phyloP scores from a whole-genome alignment of 1,139 yeast genomes.

The Geotrichum klebahnii region DNA sequence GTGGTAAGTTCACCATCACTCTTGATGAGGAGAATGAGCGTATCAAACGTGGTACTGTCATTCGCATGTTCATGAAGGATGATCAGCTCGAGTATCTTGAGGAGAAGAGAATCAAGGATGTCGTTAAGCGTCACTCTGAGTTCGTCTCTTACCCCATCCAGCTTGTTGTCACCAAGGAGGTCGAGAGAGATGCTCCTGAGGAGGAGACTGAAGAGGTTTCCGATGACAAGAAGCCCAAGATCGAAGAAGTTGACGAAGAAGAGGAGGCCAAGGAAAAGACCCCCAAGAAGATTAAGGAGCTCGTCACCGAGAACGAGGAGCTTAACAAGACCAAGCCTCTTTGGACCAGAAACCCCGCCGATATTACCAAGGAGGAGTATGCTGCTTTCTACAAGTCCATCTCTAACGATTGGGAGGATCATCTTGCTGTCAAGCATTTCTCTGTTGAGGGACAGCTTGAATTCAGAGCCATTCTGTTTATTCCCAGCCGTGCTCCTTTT shows the following conservation, averaged over 20 bases:
- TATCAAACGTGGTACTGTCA: slow-evolving; percentile 90
- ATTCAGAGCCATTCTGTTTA: slow-evolving; percentile 94
- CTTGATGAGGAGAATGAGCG: slow-evolving; percentile 79
- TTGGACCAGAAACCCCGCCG: slow-evolving; percentile 99
- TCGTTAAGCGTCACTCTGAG: slow-evolving; percentile 98
- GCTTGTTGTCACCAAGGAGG: slow-evolving; percentile 97
- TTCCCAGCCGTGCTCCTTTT: slow-evolving; percentile 99
- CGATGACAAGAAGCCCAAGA: slow-evolving; percentile 63
- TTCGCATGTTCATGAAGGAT: slow-evolving; percentile 96
- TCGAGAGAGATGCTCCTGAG: slow-evolving; percentile 82
- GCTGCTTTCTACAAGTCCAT: slow-evolving; percentile 99
- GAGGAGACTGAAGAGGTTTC: slow-evolving; percentile 56
- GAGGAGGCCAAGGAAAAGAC: slow-evolving; percentile 59
- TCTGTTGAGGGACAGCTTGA: slow-evolving; percentile 99
- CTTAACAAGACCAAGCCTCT: slow-evolving; percentile 98
- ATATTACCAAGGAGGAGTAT: slow-evolving; percentile 96
- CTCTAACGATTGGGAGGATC: slow-evolving; percentile 99
- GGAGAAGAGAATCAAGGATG: slow-evolving; percentile 99
- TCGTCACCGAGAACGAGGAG: slow-evolving; percentile 88
- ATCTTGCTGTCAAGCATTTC: slow-evolving; percentile 98
- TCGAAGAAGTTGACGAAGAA: slow-evolving; percentile 66
- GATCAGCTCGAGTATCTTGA: slow-evolving; percentile 98
- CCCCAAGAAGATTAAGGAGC: slow-evolving; percentile 81
- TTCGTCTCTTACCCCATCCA: slow-evolving; percentile 99
- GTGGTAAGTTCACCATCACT: slow-evolving; percentile 97